Conservation (phyloP, 139 green algal genomes). For the Coccomyxa sp. region DNA sequence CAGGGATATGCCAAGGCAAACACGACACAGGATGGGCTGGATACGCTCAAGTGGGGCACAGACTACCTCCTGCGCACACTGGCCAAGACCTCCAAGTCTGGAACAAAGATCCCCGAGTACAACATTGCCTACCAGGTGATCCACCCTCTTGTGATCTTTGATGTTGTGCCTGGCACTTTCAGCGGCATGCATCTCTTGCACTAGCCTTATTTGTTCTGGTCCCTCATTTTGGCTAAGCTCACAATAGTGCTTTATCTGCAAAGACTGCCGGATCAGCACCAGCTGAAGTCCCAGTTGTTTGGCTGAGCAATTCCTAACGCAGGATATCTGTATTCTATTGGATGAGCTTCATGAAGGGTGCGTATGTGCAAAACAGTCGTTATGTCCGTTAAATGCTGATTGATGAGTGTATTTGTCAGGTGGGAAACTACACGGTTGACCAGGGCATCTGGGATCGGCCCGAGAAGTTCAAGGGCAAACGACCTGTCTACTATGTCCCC, state of each 20-base stretch:
- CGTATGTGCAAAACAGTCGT: too few species aligned
- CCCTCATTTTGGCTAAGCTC: too few species aligned
- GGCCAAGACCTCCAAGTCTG: not conserved
- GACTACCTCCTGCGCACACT: slow-evolving; percentile 62
- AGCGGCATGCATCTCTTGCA: not conserved
- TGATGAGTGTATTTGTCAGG: slow-evolving; percentile 10
- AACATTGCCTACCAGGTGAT: slow-evolving; percentile 29
- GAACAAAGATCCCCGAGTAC: not conserved
- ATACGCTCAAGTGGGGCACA: slow-evolving; percentile 51
- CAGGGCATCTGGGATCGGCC: slow-evolving; percentile 5
- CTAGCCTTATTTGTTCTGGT: too few species aligned
- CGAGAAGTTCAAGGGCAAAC: not conserved
- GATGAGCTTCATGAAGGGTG: too few species aligned
- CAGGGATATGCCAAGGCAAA: slow-evolving; percentile 31
- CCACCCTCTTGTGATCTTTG: not conserved
- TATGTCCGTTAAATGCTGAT: not conserved
- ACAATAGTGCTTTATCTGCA: too few species aligned
- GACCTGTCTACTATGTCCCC: slow-evolving; percentile 18
- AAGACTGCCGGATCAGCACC: too few species aligned
- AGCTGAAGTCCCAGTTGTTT: too few species aligned
- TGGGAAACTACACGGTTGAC: slow-evolving; percentile 24
- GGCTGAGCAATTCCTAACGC: too few species aligned
- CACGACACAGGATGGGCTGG: slow-evolving; percentile 3
- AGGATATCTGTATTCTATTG: too few species aligned
- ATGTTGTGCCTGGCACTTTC: not conserved